phyloP scores from a whole-genome alignment of 352 stramenopile genomes.

The Blastocystis sp. region DNA sequence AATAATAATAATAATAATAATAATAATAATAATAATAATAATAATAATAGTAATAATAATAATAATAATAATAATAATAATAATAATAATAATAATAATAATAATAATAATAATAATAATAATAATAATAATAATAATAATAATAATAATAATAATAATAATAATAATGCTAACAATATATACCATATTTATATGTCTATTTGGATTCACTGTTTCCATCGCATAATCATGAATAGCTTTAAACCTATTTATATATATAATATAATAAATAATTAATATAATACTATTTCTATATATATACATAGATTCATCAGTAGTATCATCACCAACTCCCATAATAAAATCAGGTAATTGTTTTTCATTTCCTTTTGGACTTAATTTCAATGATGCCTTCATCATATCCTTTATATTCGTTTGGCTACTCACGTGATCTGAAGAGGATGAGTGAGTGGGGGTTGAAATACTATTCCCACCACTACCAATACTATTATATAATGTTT shows the following conservation, averaged over 20 bases:
- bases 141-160: background rate
- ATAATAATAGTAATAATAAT: background rate
- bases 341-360: slow-evolving; percentile 69
- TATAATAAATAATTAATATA: too few relatives aligned
- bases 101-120: slow-evolving; percentile 3
- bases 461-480: background rate
- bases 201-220: slow-evolving; percentile 15
- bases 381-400: too few relatives aligned
- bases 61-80: slow-evolving; percentile 9
- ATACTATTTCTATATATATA: slow-evolving; percentile 39
- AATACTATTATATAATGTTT: background rate
- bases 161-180: background rate
- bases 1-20: slow-evolving; percentile 4
- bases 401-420: background rate
- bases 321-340: slow-evolving; percentile 82
- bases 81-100: slow-evolving; percentile 7
- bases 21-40: background rate
- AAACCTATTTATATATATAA: slow-evolving; percentile 53
- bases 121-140: slow-evolving; percentile 20
- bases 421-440: background rate
- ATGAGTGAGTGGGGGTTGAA: background rate
- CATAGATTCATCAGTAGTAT: slow-evolving; percentile 94
- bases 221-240: slow-evolving; percentile 34
- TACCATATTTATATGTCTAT: slow-evolving; percentile 2
- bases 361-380: too few relatives aligned